These are phyloP conservation scores for Calonectria fujianensis DNA, from an alignment of 2,329 filamentous ascomycete species.

Conservation along the genomic window DNA sequence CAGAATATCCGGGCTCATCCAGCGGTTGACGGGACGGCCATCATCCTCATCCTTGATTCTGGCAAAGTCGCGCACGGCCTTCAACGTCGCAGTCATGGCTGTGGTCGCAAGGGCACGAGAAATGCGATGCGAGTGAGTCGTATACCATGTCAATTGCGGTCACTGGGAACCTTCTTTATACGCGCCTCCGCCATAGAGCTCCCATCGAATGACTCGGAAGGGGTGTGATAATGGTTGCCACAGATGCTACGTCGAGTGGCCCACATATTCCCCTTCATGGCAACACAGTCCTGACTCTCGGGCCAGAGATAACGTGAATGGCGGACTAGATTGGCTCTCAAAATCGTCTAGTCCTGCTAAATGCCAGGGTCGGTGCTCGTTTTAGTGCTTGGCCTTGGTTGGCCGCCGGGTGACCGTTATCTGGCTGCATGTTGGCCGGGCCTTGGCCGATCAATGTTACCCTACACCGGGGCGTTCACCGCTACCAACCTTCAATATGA, in stretches of 20 bases:
- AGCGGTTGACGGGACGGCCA: constrained; percentile 6
- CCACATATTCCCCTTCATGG: constrained; percentile 7
- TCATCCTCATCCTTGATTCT: constrained; percentile 10
- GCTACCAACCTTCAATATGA: not conserved
- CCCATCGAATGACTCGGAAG: constrained; percentile 15
- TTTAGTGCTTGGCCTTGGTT: constrained; percentile 15
- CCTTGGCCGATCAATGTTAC: constrained; percentile 18
- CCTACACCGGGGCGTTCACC: not conserved
- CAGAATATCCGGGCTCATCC: constrained; percentile 21
- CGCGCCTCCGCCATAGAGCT: not conserved
- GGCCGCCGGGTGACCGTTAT: constrained; percentile 12
- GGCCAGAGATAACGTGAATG: not conserved
- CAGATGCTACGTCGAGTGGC: not conserved
- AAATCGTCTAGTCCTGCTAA: not conserved
- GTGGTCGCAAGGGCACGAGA: no score
- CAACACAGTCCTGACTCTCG: not conserved
- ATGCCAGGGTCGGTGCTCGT: constrained; percentile 7
- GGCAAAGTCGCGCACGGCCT: constrained; percentile 2
- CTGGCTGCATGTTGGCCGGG: not conserved
- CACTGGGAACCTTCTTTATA: constrained; percentile 15
- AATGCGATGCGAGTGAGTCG: not conserved
- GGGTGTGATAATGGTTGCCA: constrained; percentile 19
- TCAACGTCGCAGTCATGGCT: not conserved
- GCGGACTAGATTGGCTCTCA: not conserved
- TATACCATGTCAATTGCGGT: not conserved